Evolutionary conservation across 1,284 basidiomycete genomes (phyloP), one percentile per base, ranked within the genome.

Genomic region (Cutaneotrichosporon cyanovorans): DNA sequence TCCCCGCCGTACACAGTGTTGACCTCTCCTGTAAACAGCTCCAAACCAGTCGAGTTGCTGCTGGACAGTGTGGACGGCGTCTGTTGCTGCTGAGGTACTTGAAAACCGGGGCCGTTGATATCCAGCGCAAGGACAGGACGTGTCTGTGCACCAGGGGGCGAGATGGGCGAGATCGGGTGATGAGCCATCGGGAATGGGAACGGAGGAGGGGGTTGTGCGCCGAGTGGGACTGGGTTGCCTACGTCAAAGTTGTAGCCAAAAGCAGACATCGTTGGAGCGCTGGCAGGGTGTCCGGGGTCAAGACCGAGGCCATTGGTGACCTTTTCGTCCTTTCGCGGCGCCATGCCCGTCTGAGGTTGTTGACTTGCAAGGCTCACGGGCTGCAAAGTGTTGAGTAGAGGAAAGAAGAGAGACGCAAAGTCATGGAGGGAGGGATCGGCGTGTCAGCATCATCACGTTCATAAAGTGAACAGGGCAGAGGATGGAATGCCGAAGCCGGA

Each of bases 121-220:
- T 62, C 58, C 5, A 59, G 41, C 7, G 54, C 56, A 8, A 60
- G 53, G 3, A 58, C 43, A 1, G 60, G 60, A 11, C 57, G 53
- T 4, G 23, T n/a, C 25, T 28, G 25, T 28, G 25, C 25, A 10
- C 18, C 7, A 18, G 35, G 19, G 14, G 21, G 37, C 37, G 12
- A 14, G 21, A 38, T n/a, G n/a, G n/a, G n/a, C n/a, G n/a, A n/a
- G n/a, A n/a, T n/a, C n/a, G n/a, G 20, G 11, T 34, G 7, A 14
- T 38, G 37, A 7, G 20, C 37, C 16, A 33, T 21, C 11, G 30
- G n/a, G 20, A 41, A 18, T n/a, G 40, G 30, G 31, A 33, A 41
- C 5, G 30, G 8, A 5, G 32, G 32, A 14, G 32, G 32, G 6
- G 32, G 32, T 15, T 34, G 32, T 15, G 32, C 32, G 32, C 32